phyloP scores from a whole-genome alignment of 257 asterid genomes.

The Sherardia arvensis region DNA sequence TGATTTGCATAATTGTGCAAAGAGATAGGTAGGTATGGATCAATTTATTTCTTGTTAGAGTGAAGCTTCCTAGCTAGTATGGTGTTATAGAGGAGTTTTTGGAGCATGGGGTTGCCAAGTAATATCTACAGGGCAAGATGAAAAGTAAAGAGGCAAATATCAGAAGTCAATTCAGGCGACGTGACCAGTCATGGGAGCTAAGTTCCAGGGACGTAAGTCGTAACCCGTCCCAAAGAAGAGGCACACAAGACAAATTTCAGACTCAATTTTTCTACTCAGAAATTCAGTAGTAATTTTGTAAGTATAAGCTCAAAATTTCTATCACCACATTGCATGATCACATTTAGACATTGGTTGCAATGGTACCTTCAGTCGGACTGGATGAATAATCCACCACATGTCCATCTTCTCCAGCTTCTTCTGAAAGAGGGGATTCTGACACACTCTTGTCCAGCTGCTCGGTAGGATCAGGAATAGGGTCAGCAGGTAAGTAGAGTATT shows the following conservation, averaged over 20 bases:
- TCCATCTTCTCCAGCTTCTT: conserved; percentile 65
- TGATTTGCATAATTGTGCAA: background rate
- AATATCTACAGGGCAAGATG: background rate
- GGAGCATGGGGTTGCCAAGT: too few relatives aligned
- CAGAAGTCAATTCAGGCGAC: background rate
- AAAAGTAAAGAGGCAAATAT: background rate
- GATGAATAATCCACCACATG: conserved; percentile 43
- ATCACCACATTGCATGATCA: background rate
- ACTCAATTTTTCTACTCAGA: background rate
- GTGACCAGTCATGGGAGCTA: background rate
- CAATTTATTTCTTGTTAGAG: background rate
- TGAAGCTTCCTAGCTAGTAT: background rate
- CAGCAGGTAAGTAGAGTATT: conserved; percentile 64
- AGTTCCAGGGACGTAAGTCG: too few relatives aligned
- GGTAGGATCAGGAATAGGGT: conserved; percentile 62
- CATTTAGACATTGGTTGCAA: background rate
- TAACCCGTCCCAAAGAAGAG: background rate
- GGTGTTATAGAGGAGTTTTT: too few relatives aligned
- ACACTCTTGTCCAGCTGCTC: conserved; percentile 57
- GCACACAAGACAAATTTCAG: conserved; percentile 15
- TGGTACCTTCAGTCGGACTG: conserved; percentile 65
- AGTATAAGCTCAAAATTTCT: background rate
- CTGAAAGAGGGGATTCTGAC: conserved; percentile 71
- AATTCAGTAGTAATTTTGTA: background rate
- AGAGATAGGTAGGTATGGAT: background rate